These are phyloP conservation scores for Cicer yamashitae DNA, from an alignment of 306 rosid genomes.

Conservation along the genomic window DNA sequence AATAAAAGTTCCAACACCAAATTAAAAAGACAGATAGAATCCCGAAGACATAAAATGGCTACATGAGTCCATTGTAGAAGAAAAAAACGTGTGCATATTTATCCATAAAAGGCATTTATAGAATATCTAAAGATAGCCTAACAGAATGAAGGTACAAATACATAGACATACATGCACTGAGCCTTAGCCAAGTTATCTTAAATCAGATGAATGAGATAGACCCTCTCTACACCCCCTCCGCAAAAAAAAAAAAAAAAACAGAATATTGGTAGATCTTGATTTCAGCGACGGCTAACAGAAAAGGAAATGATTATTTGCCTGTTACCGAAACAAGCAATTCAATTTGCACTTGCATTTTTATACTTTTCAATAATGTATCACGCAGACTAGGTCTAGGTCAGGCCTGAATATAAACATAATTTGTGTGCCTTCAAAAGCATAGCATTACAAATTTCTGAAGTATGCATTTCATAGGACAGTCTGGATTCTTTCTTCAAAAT, in stretches of 20 bases:
- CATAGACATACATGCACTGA: slow-evolving; percentile 21
- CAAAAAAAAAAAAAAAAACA: not conserved
- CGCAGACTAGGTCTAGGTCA: slow-evolving; percentile 17
- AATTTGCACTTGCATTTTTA: slow-evolving; percentile 17
- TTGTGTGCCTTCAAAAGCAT: not conserved
- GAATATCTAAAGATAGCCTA: slow-evolving; percentile 17
- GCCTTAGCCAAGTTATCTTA: slow-evolving; percentile 30
- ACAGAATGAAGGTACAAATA: slow-evolving; percentile 11
- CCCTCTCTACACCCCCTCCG: not conserved
- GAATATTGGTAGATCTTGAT: slow-evolving; percentile 33
- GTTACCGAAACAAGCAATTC: slow-evolving; percentile 26
- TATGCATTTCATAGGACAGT: slow-evolving; percentile 15
- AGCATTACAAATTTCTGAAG: slow-evolving; percentile 19
- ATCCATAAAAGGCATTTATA: slow-evolving; percentile 20
- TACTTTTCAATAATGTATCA: not conserved
- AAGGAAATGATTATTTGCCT: slow-evolving; percentile 23
- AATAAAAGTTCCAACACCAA: slow-evolving; percentile 35
- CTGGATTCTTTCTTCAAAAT: slow-evolving; percentile 25
- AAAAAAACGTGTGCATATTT: slow-evolving; percentile 6
- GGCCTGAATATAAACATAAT: slow-evolving; percentile 28
- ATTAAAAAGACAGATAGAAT: slow-evolving; percentile 17
- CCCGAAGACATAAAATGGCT: slow-evolving; percentile 21
- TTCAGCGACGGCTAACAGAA: slow-evolving; percentile 33
- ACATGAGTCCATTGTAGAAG: slow-evolving; percentile 11
- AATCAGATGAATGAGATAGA: slow-evolving; percentile 30